Base-by-base conservation (phyloP, 1,139 yeast species). In the Geotrichum histeridarum region DNA sequence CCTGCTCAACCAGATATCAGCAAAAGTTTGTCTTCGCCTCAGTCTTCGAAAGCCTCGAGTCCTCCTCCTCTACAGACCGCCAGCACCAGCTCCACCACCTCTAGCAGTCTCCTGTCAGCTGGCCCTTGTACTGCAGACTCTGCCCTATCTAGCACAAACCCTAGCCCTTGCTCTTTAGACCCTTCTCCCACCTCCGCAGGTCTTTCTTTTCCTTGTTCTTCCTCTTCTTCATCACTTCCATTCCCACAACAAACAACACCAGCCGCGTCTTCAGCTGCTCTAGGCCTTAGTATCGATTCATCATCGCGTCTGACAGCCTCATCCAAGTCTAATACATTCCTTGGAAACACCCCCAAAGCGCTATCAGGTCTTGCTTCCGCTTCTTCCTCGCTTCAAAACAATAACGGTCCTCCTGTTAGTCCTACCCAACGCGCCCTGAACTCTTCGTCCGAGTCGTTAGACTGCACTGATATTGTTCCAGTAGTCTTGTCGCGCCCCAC, bases 351-450 rank as follows among this genome's bases (percentile, higher is more conserved):
- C 14, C 4, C 43, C 14, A 22, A n/a, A 8, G 46, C 15, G 33
- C 8, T 44, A 17, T 18, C 54, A 35, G 41, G 48, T 15, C 45
- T 42, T 47, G 54, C 54, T 46, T 51, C 50, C 27, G 51, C 54
- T 51, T 41, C 51, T 17, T 41, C 51, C 12, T 17, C 38, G 14
- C 14, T 14, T 11, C 12, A 27, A 4, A 17, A 35, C 33, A 18
- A 42, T 35, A 31, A 45, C 49, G 11, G 38, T 18, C 32, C 30
- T 31, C 6, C 49, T 11, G 49, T 45, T 18, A 8, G 6, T 22
- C 30, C n/a, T 18, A 32, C 6, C 31, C 53, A 42, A n/a, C 42
- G 36, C 30, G 42, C 44, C 31, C 3, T n/a, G 39, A 12, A 22
- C 9, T 27, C n/a, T 15, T 12, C 47, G 22, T 33, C 42, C 15